These are phyloP conservation scores for Simplicillium aogashimaense DNA, from an alignment of 2,329 filamentous ascomycete species.

Conservation along the genomic window DNA sequence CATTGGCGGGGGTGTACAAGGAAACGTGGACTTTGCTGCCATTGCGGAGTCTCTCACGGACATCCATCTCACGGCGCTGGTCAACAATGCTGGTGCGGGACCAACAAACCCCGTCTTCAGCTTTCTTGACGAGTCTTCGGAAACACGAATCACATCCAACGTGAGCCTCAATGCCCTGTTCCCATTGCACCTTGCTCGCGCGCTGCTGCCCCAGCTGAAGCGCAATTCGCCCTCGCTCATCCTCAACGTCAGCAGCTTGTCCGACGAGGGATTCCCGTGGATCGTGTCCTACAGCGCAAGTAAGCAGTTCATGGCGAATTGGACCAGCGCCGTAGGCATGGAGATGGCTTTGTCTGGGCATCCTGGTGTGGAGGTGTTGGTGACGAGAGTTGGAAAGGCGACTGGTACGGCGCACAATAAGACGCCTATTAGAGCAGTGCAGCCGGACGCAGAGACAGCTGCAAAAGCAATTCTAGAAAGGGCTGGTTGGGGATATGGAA, in stretches of 20 bases:
- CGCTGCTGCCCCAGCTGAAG: conserved; percentile 28
- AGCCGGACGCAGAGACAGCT: background rate
- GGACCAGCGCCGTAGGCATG: conserved; percentile 24
- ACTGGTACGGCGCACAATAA: background rate
- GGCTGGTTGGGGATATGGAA: background rate
- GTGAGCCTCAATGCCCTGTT: conserved; percentile 39
- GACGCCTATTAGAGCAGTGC: background rate
- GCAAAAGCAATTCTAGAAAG: background rate
- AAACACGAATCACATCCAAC: conserved; percentile 22
- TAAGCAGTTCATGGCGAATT: conserved; percentile 33
- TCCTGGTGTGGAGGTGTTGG: background rate
- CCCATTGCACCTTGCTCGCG: conserved; percentile 33
- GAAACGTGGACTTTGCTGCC: conserved; percentile 12
- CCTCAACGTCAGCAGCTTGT: conserved; percentile 37
- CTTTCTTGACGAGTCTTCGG: conserved; percentile 21
- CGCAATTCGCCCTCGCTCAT: conserved; percentile 31
- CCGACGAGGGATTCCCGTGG: conserved; percentile 34
- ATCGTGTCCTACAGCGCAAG: conserved; percentile 31
- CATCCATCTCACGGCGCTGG: conserved; percentile 37
- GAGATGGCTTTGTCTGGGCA: conserved; percentile 24
- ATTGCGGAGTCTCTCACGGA: conserved; percentile 11
- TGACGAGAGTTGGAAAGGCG: background rate
- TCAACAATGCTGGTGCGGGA: conserved; percentile 46
- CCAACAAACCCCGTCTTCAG: conserved; percentile 18
- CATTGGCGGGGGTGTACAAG: background rate